Evolutionary conservation across 352 stramenopile species (phyloP), one percentile per base, ranked within the genome.

Genomic region (Pythium pyrilobum): DNA sequence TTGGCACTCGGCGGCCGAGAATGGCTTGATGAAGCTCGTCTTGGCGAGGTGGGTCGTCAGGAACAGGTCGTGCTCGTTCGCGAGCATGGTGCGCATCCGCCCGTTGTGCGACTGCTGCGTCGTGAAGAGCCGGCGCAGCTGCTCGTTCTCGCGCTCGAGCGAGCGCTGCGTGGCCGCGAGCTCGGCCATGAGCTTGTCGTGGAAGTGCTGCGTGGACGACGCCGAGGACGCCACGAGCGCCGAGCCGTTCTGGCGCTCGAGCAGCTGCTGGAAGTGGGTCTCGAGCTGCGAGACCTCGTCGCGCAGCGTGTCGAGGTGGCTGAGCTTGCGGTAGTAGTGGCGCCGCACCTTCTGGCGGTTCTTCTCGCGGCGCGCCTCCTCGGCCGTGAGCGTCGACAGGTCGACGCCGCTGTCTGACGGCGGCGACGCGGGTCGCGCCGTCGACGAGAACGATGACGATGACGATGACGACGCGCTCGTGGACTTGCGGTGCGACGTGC

Each of bases 251-350:
- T 58, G 32, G 32, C 37, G 43, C 20, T 43, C 29, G n/a, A 43
- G 21, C 20, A 67, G 47, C 7, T 24, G 16, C n/a, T 59, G 32
- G 38, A 56, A 56, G 11, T 59, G 34, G 32, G 18, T 15, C 29
- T 67, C 59, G n/a, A 67, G 59, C 52, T 59, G 44, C 24, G 53
- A 24, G 23, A 59, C 53, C 32, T 62, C 53, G 38, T 24, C 33
- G 6, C 59, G 59, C 5, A 67, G 59, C 31, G 59, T 15, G 27
- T 54, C 45, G 33, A 67, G 50, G n/a, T 48, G 46, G 15, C 40
- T 49, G 33, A 69, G 46, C 42, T 67, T 64, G 45, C 60, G 59
- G 52, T 72, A 64, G 64, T 72, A 72, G 60, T 69, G 60, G 18
- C 60, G 60, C 3, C 64, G 60, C 37, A 72, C 64, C 44, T 72